Conservation (phyloP, 805 yeast species). For the Torulaspora maleeae region DNA sequence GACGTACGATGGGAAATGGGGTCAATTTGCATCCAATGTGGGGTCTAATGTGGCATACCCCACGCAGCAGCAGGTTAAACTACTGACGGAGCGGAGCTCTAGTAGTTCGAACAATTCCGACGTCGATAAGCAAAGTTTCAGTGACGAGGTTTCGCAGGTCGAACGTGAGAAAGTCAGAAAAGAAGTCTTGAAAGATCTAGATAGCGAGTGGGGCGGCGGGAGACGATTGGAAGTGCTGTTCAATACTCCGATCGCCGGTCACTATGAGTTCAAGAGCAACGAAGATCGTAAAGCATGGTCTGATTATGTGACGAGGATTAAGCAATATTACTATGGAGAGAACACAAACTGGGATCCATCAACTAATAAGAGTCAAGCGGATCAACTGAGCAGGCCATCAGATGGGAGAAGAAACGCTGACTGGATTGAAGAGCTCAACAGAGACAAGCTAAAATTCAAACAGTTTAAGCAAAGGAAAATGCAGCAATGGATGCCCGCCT, state of each 20-base stretch:
- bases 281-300: slow-evolving; percentile 33
- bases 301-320: slow-evolving; percentile 28
- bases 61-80: slow-evolving; percentile 8
- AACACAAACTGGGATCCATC: slow-evolving; percentile 7
- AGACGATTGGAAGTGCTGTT: slow-evolving; percentile 53
- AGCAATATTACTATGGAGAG: slow-evolving; percentile 25
- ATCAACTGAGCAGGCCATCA: background rate
- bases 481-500: slow-evolving; percentile 57
- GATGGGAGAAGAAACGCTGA: slow-evolving; percentile 9
- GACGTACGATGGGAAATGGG: slow-evolving; percentile 47
- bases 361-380: slow-evolving; percentile 8
- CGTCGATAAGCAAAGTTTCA: slow-evolving; percentile 5
- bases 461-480: slow-evolving; percentile 47
- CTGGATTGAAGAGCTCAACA: slow-evolving; percentile 28
- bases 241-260: slow-evolving; percentile 27
- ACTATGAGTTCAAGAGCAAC: slow-evolving; percentile 27
- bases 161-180: slow-evolving; percentile 18
- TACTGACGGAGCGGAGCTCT: slow-evolving; percentile 2
- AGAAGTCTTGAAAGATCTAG: slow-evolving; percentile 39
- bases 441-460: slow-evolving; percentile 30
- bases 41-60: slow-evolving; percentile 32
- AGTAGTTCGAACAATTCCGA: slow-evolving; percentile 8
- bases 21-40: slow-evolving; percentile 40
- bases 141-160: background rate
- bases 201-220: slow-evolving; percentile 68